These are phyloP conservation scores for Lentinus tigrinus DNA, from an alignment of 768 basidiomycete genomes.

Conservation along the genomic window DNA sequence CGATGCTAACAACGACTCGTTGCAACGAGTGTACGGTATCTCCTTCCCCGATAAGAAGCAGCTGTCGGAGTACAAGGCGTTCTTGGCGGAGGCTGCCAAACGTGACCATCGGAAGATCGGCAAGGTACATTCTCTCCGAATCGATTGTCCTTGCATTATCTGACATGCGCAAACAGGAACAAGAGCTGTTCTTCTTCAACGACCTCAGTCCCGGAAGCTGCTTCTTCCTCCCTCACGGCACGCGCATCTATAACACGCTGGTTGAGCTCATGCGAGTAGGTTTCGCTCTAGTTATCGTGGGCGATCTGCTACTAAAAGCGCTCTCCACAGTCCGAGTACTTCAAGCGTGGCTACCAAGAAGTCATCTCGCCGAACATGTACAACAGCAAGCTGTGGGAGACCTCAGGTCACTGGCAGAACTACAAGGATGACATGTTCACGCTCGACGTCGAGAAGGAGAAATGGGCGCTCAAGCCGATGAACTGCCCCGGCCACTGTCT, in stretches of 20 bases:
- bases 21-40: slow-evolving; percentile 97
- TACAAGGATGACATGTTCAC: slow-evolving; percentile 98
- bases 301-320: not conserved
- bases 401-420: slow-evolving; percentile 97
- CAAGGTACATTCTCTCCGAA: slow-evolving; percentile 45
- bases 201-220: slow-evolving; percentile 92
- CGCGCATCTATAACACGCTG: slow-evolving; percentile 93
- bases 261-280: slow-evolving; percentile 87
- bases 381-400: slow-evolving; percentile 96
- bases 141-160: not conserved
- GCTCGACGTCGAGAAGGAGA: slow-evolving; percentile 93
- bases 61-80: slow-evolving; percentile 89
- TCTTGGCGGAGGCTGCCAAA: slow-evolving; percentile 96
- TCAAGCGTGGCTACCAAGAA: slow-evolving; percentile 94
- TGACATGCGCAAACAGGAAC: slow-evolving; percentile 48
- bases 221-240: slow-evolving; percentile 97
- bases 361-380: slow-evolving; percentile 99
- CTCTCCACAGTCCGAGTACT: slow-evolving; percentile 80
- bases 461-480: slow-evolving; percentile 97
- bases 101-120: slow-evolving; percentile 97
- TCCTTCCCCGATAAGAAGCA: slow-evolving; percentile 99
- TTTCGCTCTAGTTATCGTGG: not conserved
- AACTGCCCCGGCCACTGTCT: slow-evolving; percentile 98
- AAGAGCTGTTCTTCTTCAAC: slow-evolving; percentile 99
- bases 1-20: slow-evolving; percentile 86